phyloP scores from a whole-genome alignment of 2,329 filamentous ascomycete species.

The Aureobasidium vineae region DNA sequence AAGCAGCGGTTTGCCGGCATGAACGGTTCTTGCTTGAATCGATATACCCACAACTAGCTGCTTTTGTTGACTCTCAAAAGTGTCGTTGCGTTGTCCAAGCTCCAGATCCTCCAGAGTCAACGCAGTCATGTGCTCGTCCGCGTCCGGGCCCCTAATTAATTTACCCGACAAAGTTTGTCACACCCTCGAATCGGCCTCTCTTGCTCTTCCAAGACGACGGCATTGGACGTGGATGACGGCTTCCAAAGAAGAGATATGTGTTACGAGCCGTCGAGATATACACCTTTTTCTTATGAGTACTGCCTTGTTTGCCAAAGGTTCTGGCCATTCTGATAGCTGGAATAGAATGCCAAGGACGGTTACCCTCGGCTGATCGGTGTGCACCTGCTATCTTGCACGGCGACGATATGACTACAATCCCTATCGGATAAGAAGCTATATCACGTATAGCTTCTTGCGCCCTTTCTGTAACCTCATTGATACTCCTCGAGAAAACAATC shows the following conservation, averaged over 20 bases:
- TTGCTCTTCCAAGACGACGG: too few relatives aligned
- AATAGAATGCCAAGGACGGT: not conserved
- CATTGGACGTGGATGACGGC: too few relatives aligned
- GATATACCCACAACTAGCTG: not conserved
- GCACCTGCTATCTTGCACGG: constrained; percentile 1
- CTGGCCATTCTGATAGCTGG: too few relatives aligned
- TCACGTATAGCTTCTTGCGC: not conserved
- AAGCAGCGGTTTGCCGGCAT: not conserved
- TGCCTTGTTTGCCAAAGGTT: too few relatives aligned
- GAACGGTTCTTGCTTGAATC: not conserved
- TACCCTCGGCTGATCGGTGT: constrained; percentile 12
- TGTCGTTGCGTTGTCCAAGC: not conserved
- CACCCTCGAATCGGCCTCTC: too few relatives aligned
- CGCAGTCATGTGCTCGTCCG: not conserved
- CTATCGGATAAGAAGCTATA: not conserved
- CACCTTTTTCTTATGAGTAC: too few relatives aligned
- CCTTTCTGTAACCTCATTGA: not conserved
- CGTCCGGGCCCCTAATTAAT: not conserved
- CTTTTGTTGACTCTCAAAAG: not conserved
- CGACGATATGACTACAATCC: not conserved
- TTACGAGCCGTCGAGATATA: too few relatives aligned
- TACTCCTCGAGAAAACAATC: not conserved
- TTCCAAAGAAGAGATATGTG: too few relatives aligned
- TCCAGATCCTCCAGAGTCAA: not conserved
- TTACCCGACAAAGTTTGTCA: not conserved